phyloP scores from a whole-genome alignment of 768 basidiomycete genomes.

The Chiua virens region DNA sequence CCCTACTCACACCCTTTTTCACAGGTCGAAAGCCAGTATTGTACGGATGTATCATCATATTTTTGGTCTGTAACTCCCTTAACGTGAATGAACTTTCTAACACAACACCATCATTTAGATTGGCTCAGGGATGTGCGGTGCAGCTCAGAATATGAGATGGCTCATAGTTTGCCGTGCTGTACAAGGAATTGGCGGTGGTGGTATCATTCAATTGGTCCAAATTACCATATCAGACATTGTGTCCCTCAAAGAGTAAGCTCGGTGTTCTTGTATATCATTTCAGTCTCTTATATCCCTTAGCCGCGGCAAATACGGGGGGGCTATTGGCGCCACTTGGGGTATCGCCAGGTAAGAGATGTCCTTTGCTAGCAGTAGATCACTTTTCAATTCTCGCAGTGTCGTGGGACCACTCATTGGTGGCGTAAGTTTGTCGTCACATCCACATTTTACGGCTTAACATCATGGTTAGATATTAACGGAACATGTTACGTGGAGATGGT shows the following conservation, averaged over 20 bases:
- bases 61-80: slow-evolving; percentile 30
- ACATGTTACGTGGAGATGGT: slow-evolving; percentile 42
- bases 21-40: slow-evolving; percentile 40
- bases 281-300: slow-evolving; percentile 10
- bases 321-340: slow-evolving; percentile 42
- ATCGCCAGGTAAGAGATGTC: slow-evolving; percentile 29
- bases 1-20: not conserved
- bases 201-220: slow-evolving; percentile 36
- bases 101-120: slow-evolving; percentile 17
- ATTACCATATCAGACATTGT: slow-evolving; percentile 43
- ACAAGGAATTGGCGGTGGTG: slow-evolving; percentile 46
- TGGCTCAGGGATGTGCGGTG: slow-evolving; percentile 42
- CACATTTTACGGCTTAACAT: not conserved
- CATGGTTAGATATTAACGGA: slow-evolving; percentile 34
- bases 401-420: slow-evolving; percentile 45
- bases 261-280: not conserved
- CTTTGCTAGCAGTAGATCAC: not conserved
- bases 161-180: slow-evolving; percentile 40
- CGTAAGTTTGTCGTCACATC: slow-evolving; percentile 17
- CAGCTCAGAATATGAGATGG: slow-evolving; percentile 45
- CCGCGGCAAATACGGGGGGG: slow-evolving; percentile 41
- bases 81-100: not conserved
- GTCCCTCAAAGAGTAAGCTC: slow-evolving; percentile 31
- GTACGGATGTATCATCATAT: slow-evolving; percentile 35
- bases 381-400: slow-evolving; percentile 27